phyloP scores from a whole-genome alignment of 2,329 filamentous ascomycete species.

The Parastagonospora avenae region DNA sequence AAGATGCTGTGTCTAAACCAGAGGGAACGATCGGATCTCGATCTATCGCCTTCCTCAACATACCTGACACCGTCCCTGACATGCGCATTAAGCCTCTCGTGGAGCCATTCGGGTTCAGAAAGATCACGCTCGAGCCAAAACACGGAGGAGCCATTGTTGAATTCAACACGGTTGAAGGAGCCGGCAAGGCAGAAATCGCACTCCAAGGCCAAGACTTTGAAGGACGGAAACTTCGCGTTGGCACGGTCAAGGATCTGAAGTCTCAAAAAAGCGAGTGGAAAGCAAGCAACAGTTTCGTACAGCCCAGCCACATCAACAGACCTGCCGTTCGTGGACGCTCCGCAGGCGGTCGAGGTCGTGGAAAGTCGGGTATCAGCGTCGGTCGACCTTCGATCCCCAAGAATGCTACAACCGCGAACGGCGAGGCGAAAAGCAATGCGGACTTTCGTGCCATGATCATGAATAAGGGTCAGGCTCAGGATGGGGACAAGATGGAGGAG shows the following conservation, averaged over 20 bases:
- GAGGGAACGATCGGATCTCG: constrained; percentile 48
- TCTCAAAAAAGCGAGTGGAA: constrained; percentile 47
- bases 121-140: constrained; percentile 78
- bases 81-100: constrained; percentile 76
- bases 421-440: constrained; percentile 58
- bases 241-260: constrained; percentile 57
- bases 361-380: constrained; percentile 27
- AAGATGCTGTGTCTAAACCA: constrained; percentile 15
- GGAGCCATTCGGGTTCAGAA: constrained; percentile 74
- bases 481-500: constrained; percentile 30
- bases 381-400: constrained; percentile 35
- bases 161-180: constrained; percentile 70
- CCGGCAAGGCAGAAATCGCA: constrained; percentile 69
- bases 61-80: constrained; percentile 93
- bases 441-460: constrained; percentile 63
- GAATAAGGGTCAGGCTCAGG: constrained; percentile 39
- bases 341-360: constrained; percentile 30
- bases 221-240: constrained; percentile 50
- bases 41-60: constrained; percentile 79
- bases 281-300: constrained; percentile 41
- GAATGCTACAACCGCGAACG: constrained; percentile 13
- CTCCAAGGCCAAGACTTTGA: constrained; percentile 47
- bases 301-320: constrained; percentile 33
- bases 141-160: constrained; percentile 88
- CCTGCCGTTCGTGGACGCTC: constrained; percentile 28